These are phyloP conservation scores for Fusarium subglutinans DNA, from an alignment of 2,329 filamentous ascomycete species.

Conservation along the genomic window DNA sequence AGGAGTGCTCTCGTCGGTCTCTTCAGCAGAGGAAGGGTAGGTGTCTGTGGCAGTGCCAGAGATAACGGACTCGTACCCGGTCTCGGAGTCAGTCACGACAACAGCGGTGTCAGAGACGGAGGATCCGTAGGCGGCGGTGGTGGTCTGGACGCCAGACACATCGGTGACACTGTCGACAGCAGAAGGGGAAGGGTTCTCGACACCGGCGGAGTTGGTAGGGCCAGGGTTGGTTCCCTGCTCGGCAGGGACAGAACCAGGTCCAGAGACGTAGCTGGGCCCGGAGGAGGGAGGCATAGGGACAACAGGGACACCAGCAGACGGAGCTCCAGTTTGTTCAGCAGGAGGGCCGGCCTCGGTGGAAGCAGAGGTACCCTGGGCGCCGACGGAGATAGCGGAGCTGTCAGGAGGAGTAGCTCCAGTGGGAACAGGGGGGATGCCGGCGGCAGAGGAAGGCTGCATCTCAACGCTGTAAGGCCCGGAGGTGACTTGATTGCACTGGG, in stretches of 20 bases:
- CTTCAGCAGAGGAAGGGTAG: conserved; percentile 29
- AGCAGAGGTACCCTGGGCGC: conserved; percentile 21
- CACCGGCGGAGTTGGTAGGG: conserved; percentile 16
- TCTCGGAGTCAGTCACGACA: conserved; percentile 25
- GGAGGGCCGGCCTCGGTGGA: conserved; percentile 6
- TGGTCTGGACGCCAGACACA: conserved; percentile 24
- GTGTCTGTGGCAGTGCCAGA: conserved; percentile 23
- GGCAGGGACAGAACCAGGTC: conserved; percentile 8
- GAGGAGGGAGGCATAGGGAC: conserved; percentile 2
- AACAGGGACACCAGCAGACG: not conserved
- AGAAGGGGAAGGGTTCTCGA: conserved; percentile 8
- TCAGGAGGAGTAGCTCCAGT: conserved; percentile 25
- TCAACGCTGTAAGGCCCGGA: conserved; percentile 36
- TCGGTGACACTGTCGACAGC: conserved; percentile 36
- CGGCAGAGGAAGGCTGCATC: conserved; percentile 12
- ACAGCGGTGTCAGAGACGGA: conserved; percentile 30
- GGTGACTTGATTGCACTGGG: conserved; percentile 46
- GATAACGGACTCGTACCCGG: conserved; percentile 16
- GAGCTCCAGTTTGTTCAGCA: not conserved
- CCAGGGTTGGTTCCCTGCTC: conserved; percentile 10
- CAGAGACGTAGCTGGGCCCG: conserved; percentile 23
- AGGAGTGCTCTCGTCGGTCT: conserved; percentile 30
- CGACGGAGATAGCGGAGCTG: conserved; percentile 24
- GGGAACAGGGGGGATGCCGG: conserved; percentile 6
- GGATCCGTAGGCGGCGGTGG: conserved; percentile 30